phyloP scores from a whole-genome alignment of 129 eudicot genomes.

The carrot (Daucus carota) region DNA sequence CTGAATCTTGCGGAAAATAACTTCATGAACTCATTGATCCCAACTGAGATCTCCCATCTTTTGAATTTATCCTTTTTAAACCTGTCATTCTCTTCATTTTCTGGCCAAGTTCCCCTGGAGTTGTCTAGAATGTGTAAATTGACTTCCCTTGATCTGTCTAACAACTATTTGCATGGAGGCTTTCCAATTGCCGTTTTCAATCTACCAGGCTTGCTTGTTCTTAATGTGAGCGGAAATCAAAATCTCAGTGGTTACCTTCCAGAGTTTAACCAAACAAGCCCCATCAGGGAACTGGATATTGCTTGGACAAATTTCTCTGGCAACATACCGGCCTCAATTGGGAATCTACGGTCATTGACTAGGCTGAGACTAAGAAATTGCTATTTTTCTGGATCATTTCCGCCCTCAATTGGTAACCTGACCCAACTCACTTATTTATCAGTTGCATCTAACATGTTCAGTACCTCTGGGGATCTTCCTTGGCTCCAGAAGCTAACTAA shows the following conservation, averaged over 20 bases:
- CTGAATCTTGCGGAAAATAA: slow-evolving; percentile 16
- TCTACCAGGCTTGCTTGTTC: slow-evolving; percentile 1
- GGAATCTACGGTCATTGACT: not conserved
- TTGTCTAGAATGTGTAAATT: not conserved
- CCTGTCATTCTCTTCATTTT: not conserved
- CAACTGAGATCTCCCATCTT: too few species aligned
- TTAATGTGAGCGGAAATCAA: not conserved
- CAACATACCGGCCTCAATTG: slow-evolving; percentile 7
- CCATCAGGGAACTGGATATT: slow-evolving; percentile 5
- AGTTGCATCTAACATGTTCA: too few species aligned
- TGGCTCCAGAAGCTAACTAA: too few species aligned
- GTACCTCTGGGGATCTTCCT: too few species aligned
- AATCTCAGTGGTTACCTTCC: slow-evolving; percentile 21
- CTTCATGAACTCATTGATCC: not conserved
- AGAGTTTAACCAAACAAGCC: slow-evolving; percentile 16
- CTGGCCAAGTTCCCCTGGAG: slow-evolving; percentile 5
- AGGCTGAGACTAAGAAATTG: not conserved
- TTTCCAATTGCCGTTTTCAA: slow-evolving; percentile 17
- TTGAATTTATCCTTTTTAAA: not conserved
- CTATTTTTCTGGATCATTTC: too few species aligned
- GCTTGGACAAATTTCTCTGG: slow-evolving; percentile 17
- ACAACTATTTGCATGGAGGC: not conserved
- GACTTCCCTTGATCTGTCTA: slow-evolving; percentile 6
- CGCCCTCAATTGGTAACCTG: too few species aligned
- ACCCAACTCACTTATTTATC: too few species aligned